phyloP scores from a whole-genome alignment of 805 yeast genomes.

The Lipomyces spencermartinsiae region DNA sequence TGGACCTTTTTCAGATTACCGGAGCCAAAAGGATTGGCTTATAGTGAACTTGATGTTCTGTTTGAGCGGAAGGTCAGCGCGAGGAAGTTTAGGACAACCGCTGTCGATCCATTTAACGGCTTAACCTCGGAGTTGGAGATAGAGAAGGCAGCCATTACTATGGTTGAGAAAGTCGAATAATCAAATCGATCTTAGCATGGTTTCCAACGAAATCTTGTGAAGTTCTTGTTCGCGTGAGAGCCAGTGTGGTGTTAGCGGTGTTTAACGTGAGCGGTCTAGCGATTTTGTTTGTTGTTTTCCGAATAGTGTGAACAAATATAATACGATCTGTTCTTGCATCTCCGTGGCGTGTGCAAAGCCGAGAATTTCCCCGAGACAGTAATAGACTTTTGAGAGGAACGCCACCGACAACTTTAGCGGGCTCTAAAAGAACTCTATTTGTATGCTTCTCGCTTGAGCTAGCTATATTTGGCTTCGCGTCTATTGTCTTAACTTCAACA shows the following conservation, averaged over 20 bases:
- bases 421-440: neutral
- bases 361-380: neutral
- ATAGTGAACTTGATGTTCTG: constrained; percentile 64
- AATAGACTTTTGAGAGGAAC: neutral
- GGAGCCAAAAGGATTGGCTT: constrained; percentile 64
- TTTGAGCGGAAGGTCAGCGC: constrained; percentile 45
- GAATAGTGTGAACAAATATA: neutral
- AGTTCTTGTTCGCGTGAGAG: neutral
- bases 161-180: neutral
- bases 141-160: neutral
- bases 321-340: neutral
- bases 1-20: constrained; percentile 63
- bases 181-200: neutral
- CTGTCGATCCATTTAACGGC: constrained; percentile 13
- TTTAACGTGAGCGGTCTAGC: neutral
- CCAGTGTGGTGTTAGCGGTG: constrained; percentile 1
- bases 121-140: neutral
- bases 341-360: too few relatives aligned
- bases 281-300: neutral
- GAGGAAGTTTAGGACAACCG: constrained; percentile 16
- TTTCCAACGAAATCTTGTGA: neutral
- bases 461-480: neutral
- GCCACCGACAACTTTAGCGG: too few relatives aligned
- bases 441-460: neutral
- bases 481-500: too few relatives aligned